Evolutionary conservation across 2,329 filamentous ascomycete species (phyloP).

Genomic region (Trichoderma endophyticum): DNA sequence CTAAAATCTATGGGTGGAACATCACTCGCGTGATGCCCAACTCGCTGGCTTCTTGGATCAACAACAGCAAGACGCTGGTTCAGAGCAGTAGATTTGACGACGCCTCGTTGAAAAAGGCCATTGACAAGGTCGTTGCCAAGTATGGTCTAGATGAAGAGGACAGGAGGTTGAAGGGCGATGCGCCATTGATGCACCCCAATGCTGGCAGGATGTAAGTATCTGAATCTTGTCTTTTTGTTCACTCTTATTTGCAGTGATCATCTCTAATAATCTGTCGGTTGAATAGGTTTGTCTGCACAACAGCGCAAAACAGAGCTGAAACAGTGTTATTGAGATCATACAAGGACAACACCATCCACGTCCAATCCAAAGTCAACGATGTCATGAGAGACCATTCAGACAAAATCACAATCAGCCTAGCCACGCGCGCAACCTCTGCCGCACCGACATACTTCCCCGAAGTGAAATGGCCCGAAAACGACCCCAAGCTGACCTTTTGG

Average conservation of each 20-base stretch:
- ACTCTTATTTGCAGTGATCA: no score
- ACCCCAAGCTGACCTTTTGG: constrained; percentile 3
- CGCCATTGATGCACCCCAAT: neutral
- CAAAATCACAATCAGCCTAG: neutral
- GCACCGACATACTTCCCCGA: constrained; percentile 11
- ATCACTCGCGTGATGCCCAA: constrained; percentile 1
- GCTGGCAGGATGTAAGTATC: constrained; percentile 6
- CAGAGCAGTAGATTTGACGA: constrained; percentile 10
- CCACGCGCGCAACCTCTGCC: constrained; percentile 4
- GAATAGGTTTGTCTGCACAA: constrained; percentile 11
- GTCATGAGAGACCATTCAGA: neutral
- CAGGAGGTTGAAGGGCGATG: neutral
- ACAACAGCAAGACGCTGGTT: constrained; percentile 11
- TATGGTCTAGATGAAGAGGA: constrained; percentile 10
- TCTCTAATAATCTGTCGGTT: no score
- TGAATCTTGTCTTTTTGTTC: no score
- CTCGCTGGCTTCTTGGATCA: neutral
- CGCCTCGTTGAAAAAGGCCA: neutral
- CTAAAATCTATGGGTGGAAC: neutral
- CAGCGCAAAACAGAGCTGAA: constrained; percentile 9
- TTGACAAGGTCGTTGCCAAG: constrained; percentile 5
- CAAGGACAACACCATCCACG: constrained; percentile 6
- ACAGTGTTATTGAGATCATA: constrained; percentile 8
- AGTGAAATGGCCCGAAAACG: neutral
- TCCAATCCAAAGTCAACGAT: constrained; percentile 2